Evolutionary conservation across 2,329 filamentous ascomycete species (phyloP).

Genomic region (Diaporthe ilicicola): DNA sequence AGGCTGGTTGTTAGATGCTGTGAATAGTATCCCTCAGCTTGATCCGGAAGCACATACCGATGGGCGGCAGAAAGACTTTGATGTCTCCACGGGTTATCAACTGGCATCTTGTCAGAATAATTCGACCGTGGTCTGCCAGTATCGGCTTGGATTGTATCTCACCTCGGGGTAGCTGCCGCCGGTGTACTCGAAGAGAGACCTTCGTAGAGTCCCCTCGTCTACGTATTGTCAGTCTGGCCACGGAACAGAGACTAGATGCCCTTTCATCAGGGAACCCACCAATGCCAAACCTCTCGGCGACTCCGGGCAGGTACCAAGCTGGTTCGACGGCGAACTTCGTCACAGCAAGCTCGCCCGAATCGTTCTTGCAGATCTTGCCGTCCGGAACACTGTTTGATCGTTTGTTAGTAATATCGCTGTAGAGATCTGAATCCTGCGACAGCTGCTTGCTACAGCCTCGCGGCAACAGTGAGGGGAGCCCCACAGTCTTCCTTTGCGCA

Average conservation of each 20-base stretch:
- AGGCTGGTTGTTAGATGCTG: constrained; percentile 35
- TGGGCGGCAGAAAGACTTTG: constrained; percentile 94
- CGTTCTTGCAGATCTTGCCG: constrained; percentile 89
- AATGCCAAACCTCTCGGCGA: constrained; percentile 93
- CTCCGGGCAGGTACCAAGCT: constrained; percentile 86
- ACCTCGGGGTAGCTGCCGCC: constrained; percentile 94
- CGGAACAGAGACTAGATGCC: constrained; percentile 10
- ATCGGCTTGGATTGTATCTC: constrained; percentile 35
- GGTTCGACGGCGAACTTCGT: constrained; percentile 98
- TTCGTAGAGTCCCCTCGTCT: constrained; percentile 87
- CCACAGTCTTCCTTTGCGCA: constrained; percentile 78
- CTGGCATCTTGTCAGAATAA: constrained; percentile 44
- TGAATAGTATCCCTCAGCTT: constrained; percentile 7
- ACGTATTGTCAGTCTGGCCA: constrained; percentile 39
- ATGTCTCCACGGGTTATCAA: constrained; percentile 94
- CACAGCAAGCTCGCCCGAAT: constrained; percentile 86
- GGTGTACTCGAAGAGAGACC: constrained; percentile 92
- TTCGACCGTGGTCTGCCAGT: constrained; percentile 26
- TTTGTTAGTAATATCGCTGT: constrained; percentile 27
- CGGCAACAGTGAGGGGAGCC: constrained; percentile 37
- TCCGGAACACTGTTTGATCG: constrained; percentile 65
- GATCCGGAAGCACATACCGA: constrained; percentile 60
- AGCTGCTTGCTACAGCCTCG: background rate
- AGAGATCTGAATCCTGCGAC: background rate
- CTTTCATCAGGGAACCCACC: constrained; percentile 53